A percentile compares a stretch with the other conserved stretches of the same genome.
Conservation (phyloP, 176 grass and related monocot species). For the Eremochloa ophiuroides region DNA sequence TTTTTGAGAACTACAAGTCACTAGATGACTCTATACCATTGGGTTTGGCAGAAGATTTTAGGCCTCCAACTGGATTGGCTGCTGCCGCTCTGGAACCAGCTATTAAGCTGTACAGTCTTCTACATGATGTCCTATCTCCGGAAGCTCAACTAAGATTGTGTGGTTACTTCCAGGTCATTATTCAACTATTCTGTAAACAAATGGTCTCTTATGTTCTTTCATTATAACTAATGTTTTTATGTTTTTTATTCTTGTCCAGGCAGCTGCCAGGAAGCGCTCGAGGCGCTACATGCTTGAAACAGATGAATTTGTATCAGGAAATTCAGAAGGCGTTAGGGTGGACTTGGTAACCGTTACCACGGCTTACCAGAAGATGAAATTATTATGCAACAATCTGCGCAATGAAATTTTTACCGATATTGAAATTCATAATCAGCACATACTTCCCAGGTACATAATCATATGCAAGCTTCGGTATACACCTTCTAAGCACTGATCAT, state of each 20-base stretch:
- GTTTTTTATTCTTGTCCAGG: slow-evolving; percentile 41
- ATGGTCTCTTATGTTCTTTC: slow-evolving; percentile 6
- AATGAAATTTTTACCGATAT: slow-evolving; percentile 98
- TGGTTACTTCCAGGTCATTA: slow-evolving; percentile 90
- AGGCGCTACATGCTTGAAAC: slow-evolving; percentile 91
- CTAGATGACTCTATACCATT: slow-evolving; percentile 74
- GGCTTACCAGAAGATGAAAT: slow-evolving; percentile 90
- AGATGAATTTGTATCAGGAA: slow-evolving; percentile 71
- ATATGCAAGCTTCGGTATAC: not conserved
- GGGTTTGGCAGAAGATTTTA: slow-evolving; percentile 78
- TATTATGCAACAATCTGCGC: slow-evolving; percentile 80
- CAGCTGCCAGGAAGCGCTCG: slow-evolving; percentile 84
- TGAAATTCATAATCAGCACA: slow-evolving; percentile 97
- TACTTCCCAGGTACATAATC: slow-evolving; percentile 69
- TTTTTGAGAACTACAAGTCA: slow-evolving; percentile 97
- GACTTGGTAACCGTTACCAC: slow-evolving; percentile 71
- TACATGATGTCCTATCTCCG: slow-evolving; percentile 88
- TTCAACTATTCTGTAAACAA: slow-evolving; percentile 9
- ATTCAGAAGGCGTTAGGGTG: slow-evolving; percentile 61
- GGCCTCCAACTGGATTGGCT: slow-evolving; percentile 68
- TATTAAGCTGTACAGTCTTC: slow-evolving; percentile 92
- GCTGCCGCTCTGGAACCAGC: slow-evolving; percentile 74
- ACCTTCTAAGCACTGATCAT: not conserved
- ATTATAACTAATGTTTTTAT: slow-evolving; percentile 20
- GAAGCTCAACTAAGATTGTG: slow-evolving; percentile 94